Evolutionary conservation across 2,329 filamentous ascomycete genomes (phyloP).

Genomic region (Talaromyces pinophilus): DNA sequence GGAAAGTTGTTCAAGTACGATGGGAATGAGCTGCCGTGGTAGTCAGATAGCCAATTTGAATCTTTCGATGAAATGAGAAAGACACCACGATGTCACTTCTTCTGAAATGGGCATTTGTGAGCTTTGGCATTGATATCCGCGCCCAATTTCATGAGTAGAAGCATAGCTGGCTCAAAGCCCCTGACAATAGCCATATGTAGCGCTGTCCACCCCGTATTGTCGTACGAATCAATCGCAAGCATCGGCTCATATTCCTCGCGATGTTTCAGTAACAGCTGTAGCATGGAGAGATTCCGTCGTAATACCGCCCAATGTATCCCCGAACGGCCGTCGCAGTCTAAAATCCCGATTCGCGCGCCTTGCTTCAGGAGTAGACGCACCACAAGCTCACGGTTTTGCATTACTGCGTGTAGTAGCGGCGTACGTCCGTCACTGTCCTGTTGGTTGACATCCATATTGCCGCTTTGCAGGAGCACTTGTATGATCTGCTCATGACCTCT

Average conservation of each 20-base stretch:
- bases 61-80: not conserved
- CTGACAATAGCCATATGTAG: slow-evolving; percentile 31
- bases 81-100: not conserved
- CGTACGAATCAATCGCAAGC: slow-evolving; percentile 13
- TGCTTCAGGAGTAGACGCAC: not conserved
- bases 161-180: slow-evolving; percentile 28
- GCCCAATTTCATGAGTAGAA: slow-evolving; percentile 27
- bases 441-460: slow-evolving; percentile 13
- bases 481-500: slow-evolving; percentile 17
- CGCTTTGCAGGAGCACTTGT: not conserved
- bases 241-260: slow-evolving; percentile 2
- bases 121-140: slow-evolving; percentile 29
- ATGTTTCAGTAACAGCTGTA: not conserved
- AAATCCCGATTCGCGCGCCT: not conserved
- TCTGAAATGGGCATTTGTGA: slow-evolving; percentile 12
- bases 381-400: not conserved
- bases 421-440: slow-evolving; percentile 14
- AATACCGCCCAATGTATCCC: not conserved
- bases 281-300: not conserved
- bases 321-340: not conserved
- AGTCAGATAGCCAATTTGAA: not conserved
- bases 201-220: slow-evolving; percentile 28
- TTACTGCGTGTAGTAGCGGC: not conserved
- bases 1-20: slow-evolving; percentile 29
- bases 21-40: slow-evolving; percentile 29